A percentile compares a stretch with the other conserved stretches of the same genome.
These are phyloP conservation scores for Alopecurus myosuroides DNA, from an alignment of 176 grass and related monocot species.

Conservation along the genomic window DNA sequence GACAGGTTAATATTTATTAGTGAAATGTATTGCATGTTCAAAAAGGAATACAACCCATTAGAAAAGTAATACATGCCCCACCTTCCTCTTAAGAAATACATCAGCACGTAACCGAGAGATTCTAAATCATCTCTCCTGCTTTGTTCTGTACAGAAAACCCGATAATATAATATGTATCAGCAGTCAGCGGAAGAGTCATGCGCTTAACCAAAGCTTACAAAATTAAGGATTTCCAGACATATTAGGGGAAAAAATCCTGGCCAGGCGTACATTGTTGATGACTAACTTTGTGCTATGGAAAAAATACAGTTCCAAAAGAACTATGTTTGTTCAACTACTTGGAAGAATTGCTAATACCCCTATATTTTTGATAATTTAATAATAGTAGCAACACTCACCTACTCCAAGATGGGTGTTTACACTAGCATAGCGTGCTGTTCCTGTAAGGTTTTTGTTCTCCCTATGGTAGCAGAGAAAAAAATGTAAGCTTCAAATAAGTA, in stretches of 20 bases:
- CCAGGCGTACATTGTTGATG: not conserved
- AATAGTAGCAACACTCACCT: slow-evolving; percentile 32
- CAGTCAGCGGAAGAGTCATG: slow-evolving; percentile 4
- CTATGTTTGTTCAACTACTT: not conserved
- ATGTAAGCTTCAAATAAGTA: slow-evolving; percentile 2
- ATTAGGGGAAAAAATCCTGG: not conserved
- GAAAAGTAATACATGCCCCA: slow-evolving; percentile 34
- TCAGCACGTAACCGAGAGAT: slow-evolving; percentile 85
- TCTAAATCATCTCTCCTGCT: slow-evolving; percentile 91
- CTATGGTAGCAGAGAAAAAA: slow-evolving; percentile 33
- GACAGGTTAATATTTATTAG: slow-evolving; percentile 32
- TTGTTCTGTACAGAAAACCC: slow-evolving; percentile 58
- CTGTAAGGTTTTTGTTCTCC: slow-evolving; percentile 77
- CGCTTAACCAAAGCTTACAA: not conserved
- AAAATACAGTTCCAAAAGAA: slow-evolving; percentile 2
- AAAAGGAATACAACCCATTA: slow-evolving; percentile 23
- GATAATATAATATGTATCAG: not conserved
- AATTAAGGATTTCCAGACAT: not conserved
- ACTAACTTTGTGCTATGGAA: not conserved
- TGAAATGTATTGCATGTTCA: slow-evolving; percentile 1
- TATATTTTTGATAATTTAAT: not conserved
- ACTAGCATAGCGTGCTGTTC: slow-evolving; percentile 72
- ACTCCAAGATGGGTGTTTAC: slow-evolving; percentile 74
- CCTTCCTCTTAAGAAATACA: slow-evolving; percentile 94
- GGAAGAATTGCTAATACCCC: not conserved